Conservation (phyloP, 768 basidiomycete genomes). For the Pleurotus citrinopileatus region DNA sequence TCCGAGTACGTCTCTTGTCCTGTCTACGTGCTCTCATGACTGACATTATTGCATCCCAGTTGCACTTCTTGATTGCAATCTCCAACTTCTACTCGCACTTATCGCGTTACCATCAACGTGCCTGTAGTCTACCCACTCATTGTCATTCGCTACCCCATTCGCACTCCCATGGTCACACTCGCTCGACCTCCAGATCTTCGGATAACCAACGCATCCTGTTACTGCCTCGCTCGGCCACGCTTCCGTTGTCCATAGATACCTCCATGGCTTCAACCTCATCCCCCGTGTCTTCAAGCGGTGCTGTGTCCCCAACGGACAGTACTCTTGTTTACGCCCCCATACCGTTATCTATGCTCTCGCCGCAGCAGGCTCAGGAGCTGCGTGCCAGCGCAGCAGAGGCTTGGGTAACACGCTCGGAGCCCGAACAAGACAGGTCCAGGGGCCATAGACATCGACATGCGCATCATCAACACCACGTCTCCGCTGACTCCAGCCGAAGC, state of each 20-base stretch:
- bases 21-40: constrained; percentile 6
- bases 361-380: constrained; percentile 45
- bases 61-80: constrained; percentile 75
- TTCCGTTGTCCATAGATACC: not conserved
- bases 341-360: constrained; percentile 52
- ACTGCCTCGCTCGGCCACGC: constrained; percentile 35
- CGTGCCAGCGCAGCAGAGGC: constrained; percentile 61
- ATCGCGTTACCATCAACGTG: constrained; percentile 33
- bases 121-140: constrained; percentile 16
- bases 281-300: constrained; percentile 13
- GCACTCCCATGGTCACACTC: constrained; percentile 12
- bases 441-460: constrained; percentile 22
- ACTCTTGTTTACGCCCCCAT: constrained; percentile 72
- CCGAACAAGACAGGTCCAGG: constrained; percentile 17
- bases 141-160: constrained; percentile 19
- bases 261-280: constrained; percentile 1
- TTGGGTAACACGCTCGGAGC: constrained; percentile 48
- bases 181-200: constrained; percentile 15
- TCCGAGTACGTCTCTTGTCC: constrained; percentile 50
- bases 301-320: constrained; percentile 16
- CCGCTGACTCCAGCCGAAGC: constrained; percentile 17
- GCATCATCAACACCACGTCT: constrained; percentile 25
- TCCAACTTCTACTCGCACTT: constrained; percentile 63
- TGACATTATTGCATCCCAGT: constrained; percentile 31
- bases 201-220: constrained; percentile 58